A percentile compares a stretch with the other conserved stretches of the same genome.
These are phyloP conservation scores for Nepenthes alata DNA, from an alignment of 179 eudicot species.

Conservation along the genomic window DNA sequence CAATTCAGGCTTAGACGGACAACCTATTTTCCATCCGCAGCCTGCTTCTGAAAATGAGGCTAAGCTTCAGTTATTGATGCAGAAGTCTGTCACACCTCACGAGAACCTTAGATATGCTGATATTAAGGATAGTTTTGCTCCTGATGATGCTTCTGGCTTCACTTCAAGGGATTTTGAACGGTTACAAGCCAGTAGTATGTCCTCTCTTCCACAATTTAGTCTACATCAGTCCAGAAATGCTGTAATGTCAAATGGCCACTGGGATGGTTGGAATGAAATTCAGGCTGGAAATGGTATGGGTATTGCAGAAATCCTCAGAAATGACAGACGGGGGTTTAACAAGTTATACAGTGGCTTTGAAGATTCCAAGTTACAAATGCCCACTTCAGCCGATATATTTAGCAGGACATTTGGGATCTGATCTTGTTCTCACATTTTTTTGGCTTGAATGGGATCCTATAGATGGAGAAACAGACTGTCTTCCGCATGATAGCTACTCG, in stretches of 20 bases:
- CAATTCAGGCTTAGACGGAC: conserved; percentile 36
- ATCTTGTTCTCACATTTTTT: conserved; percentile 14
- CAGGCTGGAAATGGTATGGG: conserved; percentile 45
- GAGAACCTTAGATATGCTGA: conserved; percentile 43
- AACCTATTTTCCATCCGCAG: conserved; percentile 36
- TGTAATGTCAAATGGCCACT: conserved; percentile 48
- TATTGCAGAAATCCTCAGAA: conserved; percentile 59
- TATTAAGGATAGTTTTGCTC: conserved; percentile 30
- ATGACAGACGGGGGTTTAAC: conserved; percentile 49
- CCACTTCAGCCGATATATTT: conserved; percentile 61
- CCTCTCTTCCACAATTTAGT: conserved; percentile 44
- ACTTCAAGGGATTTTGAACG: conserved; percentile 56
- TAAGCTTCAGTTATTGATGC: conserved; percentile 44
- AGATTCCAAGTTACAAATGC: conserved; percentile 59
- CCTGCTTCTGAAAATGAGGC: conserved; percentile 44
- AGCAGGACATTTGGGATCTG: conserved; percentile 69
- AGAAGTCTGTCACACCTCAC: conserved; percentile 35
- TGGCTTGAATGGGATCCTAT: conserved; percentile 15
- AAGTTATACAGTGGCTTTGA: conserved; percentile 48
- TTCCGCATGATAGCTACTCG: conserved; percentile 13
- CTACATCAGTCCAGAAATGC: conserved; percentile 49
- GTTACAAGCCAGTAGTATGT: conserved; percentile 31
- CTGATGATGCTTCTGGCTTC: conserved; percentile 43
- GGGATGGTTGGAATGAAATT: conserved; percentile 71
- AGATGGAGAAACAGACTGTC: conserved; percentile 21